Percentiles rank a stretch among this genome's conserved stretches.
phyloP scores from a whole-genome alignment of 208 protist genomes.

The Crithidia mellificae region DNA sequence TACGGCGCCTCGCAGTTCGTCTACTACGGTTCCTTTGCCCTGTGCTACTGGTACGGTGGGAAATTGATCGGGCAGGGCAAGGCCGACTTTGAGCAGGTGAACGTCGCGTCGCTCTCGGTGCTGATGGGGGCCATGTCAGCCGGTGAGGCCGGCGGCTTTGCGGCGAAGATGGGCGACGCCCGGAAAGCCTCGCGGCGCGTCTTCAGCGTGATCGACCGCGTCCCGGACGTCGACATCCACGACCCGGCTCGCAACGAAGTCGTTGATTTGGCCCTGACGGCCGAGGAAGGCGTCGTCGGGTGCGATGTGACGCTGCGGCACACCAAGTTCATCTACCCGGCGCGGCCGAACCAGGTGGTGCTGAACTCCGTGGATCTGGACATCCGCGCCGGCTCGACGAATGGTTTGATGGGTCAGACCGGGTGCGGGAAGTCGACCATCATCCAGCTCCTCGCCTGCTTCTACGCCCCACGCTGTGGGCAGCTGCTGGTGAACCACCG shows the following conservation, averaged over 20 bases:
- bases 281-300: slow-evolving; percentile 39
- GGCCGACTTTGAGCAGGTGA: slow-evolving; percentile 60
- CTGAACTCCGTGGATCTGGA: slow-evolving; percentile 18
- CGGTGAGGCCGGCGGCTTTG: slow-evolving; percentile 44
- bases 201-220: slow-evolving; percentile 57
- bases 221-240: slow-evolving; percentile 43
- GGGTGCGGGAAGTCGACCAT: slow-evolving; percentile 84
- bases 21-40: slow-evolving; percentile 38
- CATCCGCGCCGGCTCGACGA: slow-evolving; percentile 43
- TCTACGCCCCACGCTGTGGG: slow-evolving; percentile 69
- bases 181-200: slow-evolving; percentile 64
- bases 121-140: slow-evolving; percentile 56
- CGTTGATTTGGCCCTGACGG: slow-evolving; percentile 34
- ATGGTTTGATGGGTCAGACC: slow-evolving; percentile 64
- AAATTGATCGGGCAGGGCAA: slow-evolving; percentile 64
- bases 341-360: slow-evolving; percentile 13
- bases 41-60: slow-evolving; percentile 55
- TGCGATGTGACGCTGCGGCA: slow-evolving; percentile 43
- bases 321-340: slow-evolving; percentile 56
- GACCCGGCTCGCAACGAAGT: slow-evolving; percentile 39
- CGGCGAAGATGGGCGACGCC: slow-evolving; percentile 47
- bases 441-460: slow-evolving; percentile 64
- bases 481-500: slow-evolving; percentile 37
- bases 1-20: slow-evolving; percentile 41
- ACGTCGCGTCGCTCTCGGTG: slow-evolving; percentile 55